Evolutionary conservation across 2,329 filamentous ascomycete genomes (phyloP), one percentile per base, ranked within the genome.

Genomic region (Fusarium clavum): DNA sequence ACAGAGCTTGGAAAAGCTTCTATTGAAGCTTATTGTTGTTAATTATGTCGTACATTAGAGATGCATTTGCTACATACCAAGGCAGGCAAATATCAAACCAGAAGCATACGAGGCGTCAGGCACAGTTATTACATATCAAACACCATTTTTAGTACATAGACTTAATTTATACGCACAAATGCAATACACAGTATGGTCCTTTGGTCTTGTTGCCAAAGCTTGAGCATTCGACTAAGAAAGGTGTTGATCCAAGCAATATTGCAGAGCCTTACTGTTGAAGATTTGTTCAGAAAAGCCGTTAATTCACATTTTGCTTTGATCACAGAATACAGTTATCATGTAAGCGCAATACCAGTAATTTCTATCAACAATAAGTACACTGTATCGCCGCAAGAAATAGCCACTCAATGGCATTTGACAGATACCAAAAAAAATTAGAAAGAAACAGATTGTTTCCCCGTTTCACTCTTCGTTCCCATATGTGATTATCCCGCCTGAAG

Each of bases 391-490:
- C 25, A 54, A 49, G 34, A 45, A 25, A 60, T 44, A 25, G 34
- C 49, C 54, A 64, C 43, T 43, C 30, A 7, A 24, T 54, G 24
- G 54, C 43, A 38, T 54, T 54, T 27, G 34, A 45, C 34, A 25
- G 22, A 16, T 45, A 45, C 38, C 63, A 52, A 47, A 61, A 38
- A n/a, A 38, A n/a, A 38, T 38, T 61, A 41, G 34, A 29, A 22
- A 68, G 43, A 45, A 69, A n/a, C 24, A 51, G 45, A 27, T 46
- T 44, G 32, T 22, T 51, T 68, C 32, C 41, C 22, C 68, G 25
- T 59, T 67, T 25, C 25, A 51, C 22, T 25, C 51, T 49, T 61
- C 62, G 41, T 47, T 56, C 52, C 67, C 55, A 56, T 70, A 60
- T 47, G 59, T 51, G 38, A 64, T 71, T 64, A 68, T 43, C 48